Evolutionary conservation across 495 filamentous ascomycete genomes (phyloP).

Genomic region (Cetradonia linearis): DNA sequence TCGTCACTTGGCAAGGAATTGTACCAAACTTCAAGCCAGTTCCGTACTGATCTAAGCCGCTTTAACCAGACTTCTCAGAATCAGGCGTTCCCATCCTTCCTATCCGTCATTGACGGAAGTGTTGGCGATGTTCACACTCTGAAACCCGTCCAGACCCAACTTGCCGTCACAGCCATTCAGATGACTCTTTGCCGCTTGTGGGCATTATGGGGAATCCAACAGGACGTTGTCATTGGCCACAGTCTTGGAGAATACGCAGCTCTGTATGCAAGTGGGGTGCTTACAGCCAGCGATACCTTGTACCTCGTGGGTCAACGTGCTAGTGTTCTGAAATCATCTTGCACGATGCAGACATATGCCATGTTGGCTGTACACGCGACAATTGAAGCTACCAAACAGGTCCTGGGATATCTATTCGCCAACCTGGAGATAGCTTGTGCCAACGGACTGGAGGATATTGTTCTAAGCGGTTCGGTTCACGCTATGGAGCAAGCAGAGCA

Average conservation of each 20-base stretch:
- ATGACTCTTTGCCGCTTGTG: conserved; percentile 33
- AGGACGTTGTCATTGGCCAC: conserved; percentile 30
- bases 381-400: conserved; percentile 13
- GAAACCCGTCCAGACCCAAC: conserved; percentile 26
- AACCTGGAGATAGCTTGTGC: conserved; percentile 18
- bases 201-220: conserved; percentile 30
- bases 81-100: conserved; percentile 28
- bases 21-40: conserved; percentile 23
- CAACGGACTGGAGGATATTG: conserved; percentile 26
- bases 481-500: background rate
- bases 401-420: background rate
- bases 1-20: conserved; percentile 29
- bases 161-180: conserved; percentile 29
- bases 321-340: conserved; percentile 45
- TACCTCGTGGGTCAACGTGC: conserved; percentile 61
- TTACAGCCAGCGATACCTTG: conserved; percentile 25
- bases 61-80: conserved; percentile 26
- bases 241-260: conserved; percentile 37
- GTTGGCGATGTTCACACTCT: conserved; percentile 19
- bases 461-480: conserved; percentile 23
- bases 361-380: conserved; percentile 29
- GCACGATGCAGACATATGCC: conserved; percentile 49
- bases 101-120: conserved; percentile 25
- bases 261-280: conserved; percentile 26
- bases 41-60: conserved; percentile 25